Conservation (phyloP, 345 rosid species). For the Pelargonium nanum region DNA sequence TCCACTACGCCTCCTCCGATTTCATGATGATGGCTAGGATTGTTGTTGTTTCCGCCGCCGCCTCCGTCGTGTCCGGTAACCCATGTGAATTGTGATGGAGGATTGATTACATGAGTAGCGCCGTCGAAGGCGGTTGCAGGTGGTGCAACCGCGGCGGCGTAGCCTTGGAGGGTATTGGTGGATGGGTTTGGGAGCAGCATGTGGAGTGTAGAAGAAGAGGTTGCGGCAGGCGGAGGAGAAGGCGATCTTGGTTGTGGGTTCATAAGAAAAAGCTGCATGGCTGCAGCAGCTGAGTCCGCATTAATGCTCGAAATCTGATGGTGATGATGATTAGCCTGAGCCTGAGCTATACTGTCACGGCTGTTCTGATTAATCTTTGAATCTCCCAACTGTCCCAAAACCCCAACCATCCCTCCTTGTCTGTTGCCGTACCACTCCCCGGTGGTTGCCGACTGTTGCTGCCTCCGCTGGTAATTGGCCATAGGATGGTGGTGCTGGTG, state of each 20-base stretch:
- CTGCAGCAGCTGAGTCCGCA: conserved; percentile 63
- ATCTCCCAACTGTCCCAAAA: conserved; percentile 23
- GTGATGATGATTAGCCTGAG: conserved; percentile 18
- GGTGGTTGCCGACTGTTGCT: conserved; percentile 5
- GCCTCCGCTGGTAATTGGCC: conserved; percentile 3
- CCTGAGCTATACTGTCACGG: conserved; percentile 25
- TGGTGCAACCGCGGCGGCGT: conserved; percentile 12
- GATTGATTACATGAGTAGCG: conserved; percentile 14
- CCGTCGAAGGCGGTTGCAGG: conserved; percentile 11
- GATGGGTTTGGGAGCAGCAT: conserved; percentile 67
- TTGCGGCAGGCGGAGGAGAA: conserved; percentile 36
- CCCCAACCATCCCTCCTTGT: conserved; percentile 16
- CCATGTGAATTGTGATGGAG: no score
- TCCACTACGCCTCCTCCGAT: conserved; percentile 28
- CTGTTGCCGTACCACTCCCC: conserved; percentile 45
- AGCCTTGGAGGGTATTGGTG: conserved; percentile 40
- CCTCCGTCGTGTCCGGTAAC: no score
- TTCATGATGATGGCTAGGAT: conserved; percentile 1
- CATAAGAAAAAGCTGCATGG: conserved; percentile 90
- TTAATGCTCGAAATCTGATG: conserved; percentile 58
- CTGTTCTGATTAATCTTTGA: conserved; percentile 16
- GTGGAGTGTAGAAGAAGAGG: conserved; percentile 65
- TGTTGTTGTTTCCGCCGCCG: no score
- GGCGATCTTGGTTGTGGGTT: conserved; percentile 81
- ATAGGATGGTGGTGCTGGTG: conserved; percentile 19